Percentiles rank a stretch among this genome's conserved stretches.
Conservation (phyloP, 1,284 basidiomycete species). For the Cutaneotrichosporon dermatis region DNA sequence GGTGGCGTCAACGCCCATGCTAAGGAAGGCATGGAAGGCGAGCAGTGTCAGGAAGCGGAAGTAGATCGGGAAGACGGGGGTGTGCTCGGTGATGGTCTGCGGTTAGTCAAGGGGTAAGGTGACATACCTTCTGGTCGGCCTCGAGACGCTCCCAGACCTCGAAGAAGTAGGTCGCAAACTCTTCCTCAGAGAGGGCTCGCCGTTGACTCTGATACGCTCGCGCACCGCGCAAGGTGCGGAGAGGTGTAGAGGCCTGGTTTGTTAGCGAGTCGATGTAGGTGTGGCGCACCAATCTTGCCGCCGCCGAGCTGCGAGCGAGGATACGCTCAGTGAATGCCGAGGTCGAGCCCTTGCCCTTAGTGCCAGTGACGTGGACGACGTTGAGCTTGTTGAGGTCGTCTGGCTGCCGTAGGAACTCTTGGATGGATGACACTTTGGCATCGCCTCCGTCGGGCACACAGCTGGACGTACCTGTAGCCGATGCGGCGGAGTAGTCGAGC, state of each 20-base stretch:
- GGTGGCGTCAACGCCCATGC: conserved; percentile 69
- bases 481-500: conserved; percentile 83
- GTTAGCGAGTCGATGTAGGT: not conserved
- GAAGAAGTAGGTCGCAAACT: conserved; percentile 90
- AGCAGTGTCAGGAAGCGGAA: conserved; percentile 91
- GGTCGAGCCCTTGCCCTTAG: conserved; percentile 98
- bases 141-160: conserved; percentile 90
- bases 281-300: conserved; percentile 34
- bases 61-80: conserved; percentile 70
- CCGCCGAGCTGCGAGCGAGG: conserved; percentile 35
- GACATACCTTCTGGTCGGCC: conserved; percentile 58
- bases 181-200: conserved; percentile 80
- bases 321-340: conserved; percentile 74
- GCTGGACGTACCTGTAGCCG: conserved; percentile 67
- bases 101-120: not conserved
- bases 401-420: conserved; percentile 53
- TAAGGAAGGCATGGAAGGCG: conserved; percentile 85
- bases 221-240: conserved; percentile 94
- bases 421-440: no score
- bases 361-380: conserved; percentile 95
- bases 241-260: conserved; percentile 83
- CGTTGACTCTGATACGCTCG: conserved; percentile 92
- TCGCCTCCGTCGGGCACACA: no score
- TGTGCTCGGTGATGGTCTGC: conserved; percentile 53
- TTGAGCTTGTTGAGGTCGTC: conserved; percentile 81